These are phyloP conservation scores for Fraxinus americana DNA, from an alignment of 257 asterid species.

Conservation along the genomic window DNA sequence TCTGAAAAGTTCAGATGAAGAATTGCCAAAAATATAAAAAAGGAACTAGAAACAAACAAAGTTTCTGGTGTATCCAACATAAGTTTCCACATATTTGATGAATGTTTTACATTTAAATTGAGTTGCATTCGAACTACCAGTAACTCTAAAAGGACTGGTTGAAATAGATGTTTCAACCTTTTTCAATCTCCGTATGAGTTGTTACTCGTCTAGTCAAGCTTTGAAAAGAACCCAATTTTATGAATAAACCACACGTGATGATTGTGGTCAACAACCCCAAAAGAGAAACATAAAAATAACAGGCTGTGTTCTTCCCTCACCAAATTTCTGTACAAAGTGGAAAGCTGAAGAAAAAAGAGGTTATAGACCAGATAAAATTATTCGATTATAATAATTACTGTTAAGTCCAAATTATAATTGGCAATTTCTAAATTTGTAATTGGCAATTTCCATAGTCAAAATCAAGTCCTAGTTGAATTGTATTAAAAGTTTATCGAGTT, in stretches of 20 bases:
- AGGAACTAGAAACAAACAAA: conserved; percentile 6
- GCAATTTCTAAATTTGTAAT: no score
- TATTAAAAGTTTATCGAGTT: no score
- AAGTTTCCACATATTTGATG: neutral
- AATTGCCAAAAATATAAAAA: neutral
- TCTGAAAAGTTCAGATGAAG: neutral
- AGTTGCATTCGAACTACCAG: neutral
- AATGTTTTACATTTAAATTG: conserved; percentile 11
- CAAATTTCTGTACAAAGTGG: neutral
- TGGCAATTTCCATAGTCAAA: no score
- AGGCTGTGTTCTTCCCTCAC: neutral
- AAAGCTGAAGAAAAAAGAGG: neutral
- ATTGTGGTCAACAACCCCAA: neutral
- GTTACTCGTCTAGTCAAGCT: neutral
- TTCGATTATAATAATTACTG: neutral
- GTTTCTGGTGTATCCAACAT: neutral
- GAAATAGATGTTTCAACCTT: neutral
- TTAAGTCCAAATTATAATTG: no score
- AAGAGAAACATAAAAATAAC: neutral
- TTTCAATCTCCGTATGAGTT: neutral
- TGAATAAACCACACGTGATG: neutral
- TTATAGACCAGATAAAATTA: neutral
- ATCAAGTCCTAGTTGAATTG: no score
- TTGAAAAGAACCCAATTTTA: neutral
- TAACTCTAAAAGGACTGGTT: neutral